These are phyloP conservation scores for Magnaporthiopsis rhizophila DNA, from an alignment of 2,329 filamentous ascomycete genomes.

Conservation along the genomic window DNA sequence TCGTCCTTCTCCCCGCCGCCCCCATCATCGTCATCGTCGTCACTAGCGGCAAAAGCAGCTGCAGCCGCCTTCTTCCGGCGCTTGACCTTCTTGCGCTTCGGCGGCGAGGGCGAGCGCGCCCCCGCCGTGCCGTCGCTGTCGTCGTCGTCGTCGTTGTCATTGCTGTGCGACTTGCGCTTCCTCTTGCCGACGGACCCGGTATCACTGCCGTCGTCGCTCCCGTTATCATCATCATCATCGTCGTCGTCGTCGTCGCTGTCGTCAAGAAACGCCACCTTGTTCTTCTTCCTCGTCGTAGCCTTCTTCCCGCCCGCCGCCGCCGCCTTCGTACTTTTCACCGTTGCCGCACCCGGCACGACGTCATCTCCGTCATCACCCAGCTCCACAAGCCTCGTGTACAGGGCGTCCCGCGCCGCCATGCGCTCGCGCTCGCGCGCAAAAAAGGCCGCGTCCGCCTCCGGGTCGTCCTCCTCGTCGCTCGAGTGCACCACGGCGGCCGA, in stretches of 20 bases:
- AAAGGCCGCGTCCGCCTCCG: conserved; percentile 61
- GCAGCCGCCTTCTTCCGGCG: conserved; percentile 14
- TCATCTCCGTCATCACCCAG: conserved; percentile 13
- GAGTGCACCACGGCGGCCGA: conserved; percentile 73
- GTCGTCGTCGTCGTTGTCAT: not conserved
- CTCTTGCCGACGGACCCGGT: not conserved
- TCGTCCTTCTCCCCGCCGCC: conserved; percentile 22
- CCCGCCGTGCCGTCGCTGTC: not conserved
- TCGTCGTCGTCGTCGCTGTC: conserved; percentile 22
- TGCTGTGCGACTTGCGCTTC: not conserved
- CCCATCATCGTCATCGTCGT: conserved; percentile 11
- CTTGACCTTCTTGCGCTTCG: not conserved
- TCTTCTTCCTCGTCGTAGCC: conserved; percentile 18
- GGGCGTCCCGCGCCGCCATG: conserved; percentile 12
- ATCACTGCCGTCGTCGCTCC: conserved; percentile 14
- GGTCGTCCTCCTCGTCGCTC: conserved; percentile 86
- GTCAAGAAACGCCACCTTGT: conserved; percentile 19
- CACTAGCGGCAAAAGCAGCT: conserved; percentile 8
- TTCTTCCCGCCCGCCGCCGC: not conserved
- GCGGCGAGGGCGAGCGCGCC: not conserved
- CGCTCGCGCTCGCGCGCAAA: conserved; percentile 56
- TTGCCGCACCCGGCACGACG: not conserved
- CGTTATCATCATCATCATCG: conserved; percentile 20
- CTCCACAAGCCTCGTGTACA: conserved; percentile 6
- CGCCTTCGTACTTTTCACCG: not conserved